Base-by-base conservation (phyloP, 306 rosid species). In the Morella rubra region DNA sequence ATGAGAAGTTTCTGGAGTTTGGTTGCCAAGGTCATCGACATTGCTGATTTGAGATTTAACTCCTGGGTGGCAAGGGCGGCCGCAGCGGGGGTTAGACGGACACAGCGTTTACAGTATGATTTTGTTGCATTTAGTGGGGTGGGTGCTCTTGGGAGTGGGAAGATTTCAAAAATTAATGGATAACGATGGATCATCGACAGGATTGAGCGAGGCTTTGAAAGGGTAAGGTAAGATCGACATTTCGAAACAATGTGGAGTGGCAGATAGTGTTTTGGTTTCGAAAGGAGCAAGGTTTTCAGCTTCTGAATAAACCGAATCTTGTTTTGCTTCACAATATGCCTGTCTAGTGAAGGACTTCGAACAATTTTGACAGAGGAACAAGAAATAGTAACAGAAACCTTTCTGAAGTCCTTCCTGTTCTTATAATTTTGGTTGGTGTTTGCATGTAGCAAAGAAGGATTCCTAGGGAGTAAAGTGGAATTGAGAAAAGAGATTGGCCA, bases 1-100 rank as follows among this genome's bases (percentile, higher is more conserved):
- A 94, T 94, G 49, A 94, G 97, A 62, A 94, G 90, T 47, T 90
- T 94, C 75, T 94, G 98, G 73, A 94, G 96, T 81, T 94, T 94
- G 71, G 62, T 66, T 37, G 95, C 98, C 91, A 94, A 81, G 52
- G 69, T 76, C 46, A 72, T 83, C 14, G 96, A 90, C 74, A 87
- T 80, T 22, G 84, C 77, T 16, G 79, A 80, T 77, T 88, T 86
- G 77, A 89, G 83, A 47, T 66, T 73, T 72, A 81, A 79, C 71
- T 94, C 97, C 86, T 87, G 77, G 55, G 90, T 69, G 58, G 95
- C 98, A 76, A 93, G 89, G 20, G 96, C 81, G 42, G 87, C 96
- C 19, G 98, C 97, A 70, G 89, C 95, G 14, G 96, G 90, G 74
- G 97, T 94, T 75, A 94, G 84, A 66, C 98, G 96, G 45, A 91